Conservation (phyloP, 1,284 basidiomycete genomes). For the Erythrobasidium hasegawianum region DNA sequence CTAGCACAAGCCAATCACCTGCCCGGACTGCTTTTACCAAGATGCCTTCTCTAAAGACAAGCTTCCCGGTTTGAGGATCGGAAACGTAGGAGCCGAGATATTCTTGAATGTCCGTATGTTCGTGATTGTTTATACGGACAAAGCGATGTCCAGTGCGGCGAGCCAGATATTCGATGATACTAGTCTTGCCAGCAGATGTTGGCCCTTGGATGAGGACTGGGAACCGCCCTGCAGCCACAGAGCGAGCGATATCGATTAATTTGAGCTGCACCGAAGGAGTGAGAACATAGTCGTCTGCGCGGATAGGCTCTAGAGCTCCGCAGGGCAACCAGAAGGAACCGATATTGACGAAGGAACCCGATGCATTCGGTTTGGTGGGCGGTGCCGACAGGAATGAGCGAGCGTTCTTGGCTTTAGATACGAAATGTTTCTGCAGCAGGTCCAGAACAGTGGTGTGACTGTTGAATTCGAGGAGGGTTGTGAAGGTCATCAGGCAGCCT, state of each 20-base stretch:
- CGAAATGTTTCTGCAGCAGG: conserved; percentile 39
- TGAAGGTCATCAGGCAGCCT: conserved; percentile 95
- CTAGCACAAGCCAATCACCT: conserved; percentile 97
- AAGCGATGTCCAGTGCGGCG: conserved; percentile 90
- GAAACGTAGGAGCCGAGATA: conserved; percentile 97
- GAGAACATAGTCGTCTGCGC: conserved; percentile 75
- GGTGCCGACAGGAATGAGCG: conserved; percentile 68
- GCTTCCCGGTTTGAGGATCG: conserved; percentile 83
- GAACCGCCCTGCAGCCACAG: conserved; percentile 81
- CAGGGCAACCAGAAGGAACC: conserved; percentile 87
- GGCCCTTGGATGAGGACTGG: conserved; percentile 98
- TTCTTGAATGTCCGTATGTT: conserved; percentile 97
- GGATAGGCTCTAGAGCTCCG: conserved; percentile 60
- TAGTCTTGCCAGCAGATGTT: conserved; percentile 96
- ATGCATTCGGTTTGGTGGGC: conserved; percentile 58
- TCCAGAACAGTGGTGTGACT: conserved; percentile 54
- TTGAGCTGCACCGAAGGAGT: conserved; percentile 94
- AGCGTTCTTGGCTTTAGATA: conserved; percentile 76
- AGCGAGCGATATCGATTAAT: conserved; percentile 84
- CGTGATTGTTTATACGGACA: conserved; percentile 98
- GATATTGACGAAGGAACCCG: conserved; percentile 71
- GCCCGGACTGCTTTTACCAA: conserved; percentile 85
- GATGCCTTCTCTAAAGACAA: conserved; percentile 90
- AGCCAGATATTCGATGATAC: conserved; percentile 93
- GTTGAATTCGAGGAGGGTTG: conserved; percentile 80